Percentiles rank a stretch among this genome's conserved stretches.
phyloP scores from a whole-genome alignment of 2,329 filamentous ascomycete genomes.

The Hymenoscyphus salicellus region DNA sequence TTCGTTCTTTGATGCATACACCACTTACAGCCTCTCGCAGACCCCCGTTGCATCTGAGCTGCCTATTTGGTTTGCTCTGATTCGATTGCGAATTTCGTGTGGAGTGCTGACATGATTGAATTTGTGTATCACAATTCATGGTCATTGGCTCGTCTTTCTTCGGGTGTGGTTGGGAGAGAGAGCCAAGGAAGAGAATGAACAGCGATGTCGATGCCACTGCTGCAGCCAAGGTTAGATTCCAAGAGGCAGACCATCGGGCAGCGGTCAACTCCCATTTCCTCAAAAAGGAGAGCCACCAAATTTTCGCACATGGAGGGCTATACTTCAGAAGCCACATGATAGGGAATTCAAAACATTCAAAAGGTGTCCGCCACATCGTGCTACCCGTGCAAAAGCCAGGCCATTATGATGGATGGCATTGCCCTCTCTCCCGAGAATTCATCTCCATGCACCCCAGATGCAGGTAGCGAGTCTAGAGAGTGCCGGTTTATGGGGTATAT shows the following conservation, averaged over 20 bases:
- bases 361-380: neutral
- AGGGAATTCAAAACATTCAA: neutral
- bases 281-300: neutral
- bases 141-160: neutral
- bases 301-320: neutral
- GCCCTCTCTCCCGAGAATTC: neutral
- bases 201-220: too few relatives aligned
- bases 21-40: too few relatives aligned
- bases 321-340: neutral
- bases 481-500: conserved; percentile 2
- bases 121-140: neutral
- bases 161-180: too few relatives aligned
- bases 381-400: conserved; percentile 3
- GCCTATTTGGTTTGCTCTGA: neutral
- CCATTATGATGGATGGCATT: conserved; percentile 9
- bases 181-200: too few relatives aligned
- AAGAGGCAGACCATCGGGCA: neutral
- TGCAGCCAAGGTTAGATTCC: neutral
- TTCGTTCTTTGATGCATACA: too few relatives aligned
- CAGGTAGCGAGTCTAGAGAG: neutral
- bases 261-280: neutral
- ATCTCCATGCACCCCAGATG: neutral
- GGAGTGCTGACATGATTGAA: neutral
- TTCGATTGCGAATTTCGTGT: neutral
- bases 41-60: too few relatives aligned